Percentiles rank a stretch among this genome's conserved stretches.
phyloP scores from a whole-genome alignment of 768 basidiomycete species.

The Russula brevipes region DNA sequence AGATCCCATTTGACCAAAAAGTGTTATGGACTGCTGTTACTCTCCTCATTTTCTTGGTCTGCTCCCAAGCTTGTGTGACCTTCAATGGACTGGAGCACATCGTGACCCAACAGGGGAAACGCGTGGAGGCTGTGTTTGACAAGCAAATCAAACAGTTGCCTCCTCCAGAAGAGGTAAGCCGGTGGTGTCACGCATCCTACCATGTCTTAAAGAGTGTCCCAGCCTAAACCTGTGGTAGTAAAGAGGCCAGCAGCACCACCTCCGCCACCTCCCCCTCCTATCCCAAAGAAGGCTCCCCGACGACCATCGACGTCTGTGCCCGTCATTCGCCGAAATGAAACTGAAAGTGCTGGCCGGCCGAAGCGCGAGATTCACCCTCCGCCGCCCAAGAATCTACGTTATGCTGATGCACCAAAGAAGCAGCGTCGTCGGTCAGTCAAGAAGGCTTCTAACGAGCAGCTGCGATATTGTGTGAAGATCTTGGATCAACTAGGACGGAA shows the following conservation, averaged over 20 bases:
- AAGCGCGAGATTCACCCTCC: constrained; percentile 98
- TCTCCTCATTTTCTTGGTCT: constrained; percentile 98
- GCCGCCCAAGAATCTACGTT: constrained; percentile 84
- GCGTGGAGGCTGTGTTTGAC: constrained; percentile 80
- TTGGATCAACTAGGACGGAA: constrained; percentile 73
- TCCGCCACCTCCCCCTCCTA: constrained; percentile 39
- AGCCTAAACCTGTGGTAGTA: constrained; percentile 38
- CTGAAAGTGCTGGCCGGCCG: constrained; percentile 62
- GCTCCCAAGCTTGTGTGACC: constrained; percentile 89
- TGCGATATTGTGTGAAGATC: constrained; percentile 75
- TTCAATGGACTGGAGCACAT: constrained; percentile 94
- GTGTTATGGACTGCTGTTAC: constrained; percentile 98
- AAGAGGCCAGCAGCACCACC: constrained; percentile 39
- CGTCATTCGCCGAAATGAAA: constrained; percentile 74
- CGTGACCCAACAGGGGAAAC: constrained; percentile 73
- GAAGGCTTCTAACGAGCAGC: constrained; percentile 75
- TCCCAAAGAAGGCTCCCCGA: constrained; percentile 47
- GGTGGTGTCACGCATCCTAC: background rate
- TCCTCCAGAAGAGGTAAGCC: constrained; percentile 63
- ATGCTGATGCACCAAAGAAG: constrained; percentile 72
- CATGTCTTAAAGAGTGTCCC: constrained; percentile 29
- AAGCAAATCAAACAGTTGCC: constrained; percentile 85
- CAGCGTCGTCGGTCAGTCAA: constrained; percentile 52
- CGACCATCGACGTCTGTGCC: constrained; percentile 79
- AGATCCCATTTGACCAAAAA: constrained; percentile 99